A percentile compares a stretch with the other conserved stretches of the same genome.
These are phyloP conservation scores for Paramecium primaurelia DNA, from an alignment of 73 alveolate species.

Conservation along the genomic window DNA sequence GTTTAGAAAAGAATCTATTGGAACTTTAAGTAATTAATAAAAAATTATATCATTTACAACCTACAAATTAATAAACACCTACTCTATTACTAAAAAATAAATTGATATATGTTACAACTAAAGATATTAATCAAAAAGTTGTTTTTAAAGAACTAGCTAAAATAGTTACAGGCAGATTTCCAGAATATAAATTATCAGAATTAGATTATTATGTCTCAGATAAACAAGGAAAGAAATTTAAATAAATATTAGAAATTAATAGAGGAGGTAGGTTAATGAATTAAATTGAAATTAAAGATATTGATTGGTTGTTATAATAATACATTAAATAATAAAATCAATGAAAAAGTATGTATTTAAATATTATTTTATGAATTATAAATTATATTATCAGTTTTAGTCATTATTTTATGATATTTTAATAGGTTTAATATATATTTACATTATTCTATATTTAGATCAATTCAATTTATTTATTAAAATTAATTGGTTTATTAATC, in stretches of 20 bases:
- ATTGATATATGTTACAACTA: neutral
- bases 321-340: neutral
- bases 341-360: neutral
- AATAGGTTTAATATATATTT: no score
- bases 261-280: neutral
- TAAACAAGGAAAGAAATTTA: neutral
- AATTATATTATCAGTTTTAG: neutral
- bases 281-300: neutral
- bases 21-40: neutral
- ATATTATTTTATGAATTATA: neutral
- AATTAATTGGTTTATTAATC: neutral
- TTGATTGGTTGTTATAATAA: neutral
- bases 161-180: neutral
- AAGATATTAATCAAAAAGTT: neutral
- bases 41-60: neutral
- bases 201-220: constrained; percentile 4
- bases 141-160: neutral
- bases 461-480: neutral
- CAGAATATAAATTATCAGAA: neutral
- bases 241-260: constrained; percentile 14
- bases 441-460: neutral
- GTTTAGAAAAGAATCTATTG: neutral
- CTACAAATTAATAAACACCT: neutral
- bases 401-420: neutral
- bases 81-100: neutral